Percentiles rank a stretch among this genome's conserved stretches.
Evolutionary conservation across 192 early-diverging fungal genomes (phyloP).

Genomic region (Geranomyces michiganensis): DNA sequence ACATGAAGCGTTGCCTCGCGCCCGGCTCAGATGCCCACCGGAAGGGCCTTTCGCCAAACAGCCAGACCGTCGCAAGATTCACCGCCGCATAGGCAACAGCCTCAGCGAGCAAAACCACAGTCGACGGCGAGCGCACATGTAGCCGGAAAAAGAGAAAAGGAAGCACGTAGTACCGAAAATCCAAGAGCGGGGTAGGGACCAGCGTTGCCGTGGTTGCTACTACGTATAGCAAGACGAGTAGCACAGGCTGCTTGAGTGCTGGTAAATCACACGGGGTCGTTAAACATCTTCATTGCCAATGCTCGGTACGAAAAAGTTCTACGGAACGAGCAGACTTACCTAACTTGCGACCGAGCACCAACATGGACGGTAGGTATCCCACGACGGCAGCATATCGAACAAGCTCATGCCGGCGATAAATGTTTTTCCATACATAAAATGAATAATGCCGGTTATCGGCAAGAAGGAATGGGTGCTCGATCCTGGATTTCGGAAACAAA

Average conservation of each 20-base stretch:
- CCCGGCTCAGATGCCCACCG: slow-evolving; percentile 71
- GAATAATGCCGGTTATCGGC: slow-evolving; percentile 95
- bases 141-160: slow-evolving; percentile 78
- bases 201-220: slow-evolving; percentile 64
- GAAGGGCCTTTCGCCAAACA: slow-evolving; percentile 81
- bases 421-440: slow-evolving; percentile 91
- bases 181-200: slow-evolving; percentile 89
- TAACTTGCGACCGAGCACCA: slow-evolving; percentile 43
- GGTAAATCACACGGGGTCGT: background rate
- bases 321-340: slow-evolving; percentile 46
- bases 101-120: slow-evolving; percentile 11
- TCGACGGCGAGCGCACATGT: slow-evolving; percentile 53
- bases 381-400: slow-evolving; percentile 68
- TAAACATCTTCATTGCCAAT: too few species aligned
- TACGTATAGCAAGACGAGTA: slow-evolving; percentile 61
- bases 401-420: slow-evolving; percentile 61
- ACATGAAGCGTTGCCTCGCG: slow-evolving; percentile 86
- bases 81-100: slow-evolving; percentile 59
- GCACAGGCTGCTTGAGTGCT: slow-evolving; percentile 37
- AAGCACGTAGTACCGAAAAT: slow-evolving; percentile 94
- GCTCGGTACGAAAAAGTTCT: too few species aligned
- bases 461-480: slow-evolving; percentile 91
- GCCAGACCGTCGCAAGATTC: slow-evolving; percentile 69
- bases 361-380: slow-evolving; percentile 57
- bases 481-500: slow-evolving; percentile 43